Conservation (phyloP, 2,329 filamentous ascomycete species). For the Fusarium metavorans region DNA sequence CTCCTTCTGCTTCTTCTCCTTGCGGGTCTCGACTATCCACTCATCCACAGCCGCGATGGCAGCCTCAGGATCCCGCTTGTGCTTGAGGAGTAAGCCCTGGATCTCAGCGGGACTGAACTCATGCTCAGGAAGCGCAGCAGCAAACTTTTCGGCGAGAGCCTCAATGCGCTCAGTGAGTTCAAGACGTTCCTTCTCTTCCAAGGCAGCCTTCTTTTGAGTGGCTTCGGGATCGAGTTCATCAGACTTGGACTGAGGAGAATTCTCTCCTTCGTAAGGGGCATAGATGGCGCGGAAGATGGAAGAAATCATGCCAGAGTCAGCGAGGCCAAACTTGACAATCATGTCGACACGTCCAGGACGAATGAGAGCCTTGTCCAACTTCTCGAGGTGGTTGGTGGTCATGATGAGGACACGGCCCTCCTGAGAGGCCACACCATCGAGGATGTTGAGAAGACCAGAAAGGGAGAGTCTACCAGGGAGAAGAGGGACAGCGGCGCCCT, state of each 20-base stretch:
- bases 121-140: conserved; percentile 61
- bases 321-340: conserved; percentile 67
- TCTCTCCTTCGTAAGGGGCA: conserved; percentile 59
- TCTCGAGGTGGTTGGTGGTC: conserved; percentile 74
- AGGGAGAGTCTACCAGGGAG: conserved; percentile 67
- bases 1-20: conserved; percentile 61
- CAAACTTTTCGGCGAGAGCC: conserved; percentile 61
- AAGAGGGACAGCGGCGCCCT: conserved; percentile 10
- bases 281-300: conserved; percentile 71
- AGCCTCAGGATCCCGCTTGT: conserved; percentile 64
- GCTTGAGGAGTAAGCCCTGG: conserved; percentile 67
- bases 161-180: conserved; percentile 57
- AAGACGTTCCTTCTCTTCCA: conserved; percentile 48
- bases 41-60: conserved; percentile 60
- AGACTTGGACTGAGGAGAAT: conserved; percentile 14
- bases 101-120: conserved; percentile 72
- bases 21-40: conserved; percentile 64
- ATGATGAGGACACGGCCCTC: conserved; percentile 74
- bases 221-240: conserved; percentile 33
- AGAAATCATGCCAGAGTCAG: conserved; percentile 64
- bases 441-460: conserved; percentile 82
- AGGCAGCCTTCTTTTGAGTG: conserved; percentile 46
- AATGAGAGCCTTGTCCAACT: conserved; percentile 71
- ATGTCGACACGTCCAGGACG: conserved; percentile 73
- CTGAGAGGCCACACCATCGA: conserved; percentile 78